Evolutionary conservation across 805 yeast genomes (phyloP), one percentile per base, ranked within the genome.

Genomic region (Lipomyces lipofer): DNA sequence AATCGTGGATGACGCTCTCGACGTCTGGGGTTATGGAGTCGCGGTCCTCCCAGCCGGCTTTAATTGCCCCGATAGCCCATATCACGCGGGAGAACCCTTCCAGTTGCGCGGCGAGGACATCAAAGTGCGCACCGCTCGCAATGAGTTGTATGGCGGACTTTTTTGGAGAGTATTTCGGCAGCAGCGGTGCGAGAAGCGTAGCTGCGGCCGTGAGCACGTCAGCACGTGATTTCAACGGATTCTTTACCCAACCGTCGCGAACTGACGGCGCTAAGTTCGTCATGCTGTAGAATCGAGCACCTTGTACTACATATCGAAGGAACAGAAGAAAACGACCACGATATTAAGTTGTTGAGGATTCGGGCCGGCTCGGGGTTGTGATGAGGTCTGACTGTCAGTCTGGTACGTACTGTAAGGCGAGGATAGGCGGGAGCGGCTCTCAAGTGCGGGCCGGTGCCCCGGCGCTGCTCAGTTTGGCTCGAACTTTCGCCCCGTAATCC

Each of bases 51-150:
- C 66, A 66, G 5, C 70, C 69, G 4, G 52, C 49, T 22, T 43
- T 66, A 27, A 54, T 58, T 2, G 71, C 68, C 2, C 65, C 71
- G 27, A 67, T 53, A 15, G 71, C 72, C 71, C 70, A 69, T 51
- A 69, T 49, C 0, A 69, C 66, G 24, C 72, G 52, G 4, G 69
- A 62, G 38, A 64, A 69, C 1, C 71, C 71, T 51, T 69, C 71
- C 8, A 68, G 55, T 15, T 60, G 59, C 3, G 67, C 64, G 9
- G 69, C 68, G 9, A 49, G 55, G 10, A 46, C 49, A 30, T 63
- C 60, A 49, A 66, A 69, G 35, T 56, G 58, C 8, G 69, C 70
- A 1, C 66, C 71, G 28, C 61, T 53, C 17, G 43, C 63, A 17
- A 56, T 63, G 6, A 65, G 43, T 30, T 51, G 54, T 4, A 68